Percentiles rank a stretch among this genome's conserved stretches.
Evolutionary conservation across 2,329 filamentous ascomycete genomes (phyloP).

Genomic region (Alternaria solani): DNA sequence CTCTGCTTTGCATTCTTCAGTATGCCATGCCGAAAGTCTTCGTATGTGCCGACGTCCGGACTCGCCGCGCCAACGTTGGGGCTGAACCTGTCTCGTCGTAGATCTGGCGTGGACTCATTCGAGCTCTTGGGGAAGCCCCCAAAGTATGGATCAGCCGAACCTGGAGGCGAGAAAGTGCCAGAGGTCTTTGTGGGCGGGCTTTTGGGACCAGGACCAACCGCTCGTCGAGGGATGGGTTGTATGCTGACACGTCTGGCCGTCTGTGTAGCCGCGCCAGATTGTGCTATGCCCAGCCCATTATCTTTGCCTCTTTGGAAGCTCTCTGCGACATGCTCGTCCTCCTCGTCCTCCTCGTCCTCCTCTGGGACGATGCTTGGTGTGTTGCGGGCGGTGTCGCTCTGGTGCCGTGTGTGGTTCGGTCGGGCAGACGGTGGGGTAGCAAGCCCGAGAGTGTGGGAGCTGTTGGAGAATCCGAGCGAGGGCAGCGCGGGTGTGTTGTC

Average conservation of each 20-base stretch:
- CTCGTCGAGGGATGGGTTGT: conserved; percentile 34
- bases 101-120: conserved; percentile 42
- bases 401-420: conserved; percentile 48
- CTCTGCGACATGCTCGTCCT: conserved; percentile 43
- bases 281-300: conserved; percentile 49
- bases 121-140: conserved; percentile 39
- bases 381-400: conserved; percentile 44
- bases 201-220: conserved; percentile 24
- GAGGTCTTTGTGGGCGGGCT: conserved; percentile 33
- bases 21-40: conserved; percentile 38
- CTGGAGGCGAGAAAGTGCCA: conserved; percentile 33
- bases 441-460: conserved; percentile 35
- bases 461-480: conserved; percentile 36
- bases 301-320: conserved; percentile 27
- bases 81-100: conserved; percentile 38
- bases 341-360: conserved; percentile 44
- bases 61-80: conserved; percentile 27
- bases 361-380: conserved; percentile 37
- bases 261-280: conserved; percentile 24
- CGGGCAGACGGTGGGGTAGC: conserved; percentile 39
- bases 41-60: conserved; percentile 39
- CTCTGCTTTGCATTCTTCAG: conserved; percentile 31
- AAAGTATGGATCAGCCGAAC: conserved; percentile 40
- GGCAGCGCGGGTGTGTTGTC: conserved; percentile 40
- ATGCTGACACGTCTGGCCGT: conserved; percentile 27